Percentiles rank a stretch among this genome's conserved stretches.
Evolutionary conservation across 2,329 filamentous ascomycete species (phyloP).

Genomic region (Cercospora janseana): DNA sequence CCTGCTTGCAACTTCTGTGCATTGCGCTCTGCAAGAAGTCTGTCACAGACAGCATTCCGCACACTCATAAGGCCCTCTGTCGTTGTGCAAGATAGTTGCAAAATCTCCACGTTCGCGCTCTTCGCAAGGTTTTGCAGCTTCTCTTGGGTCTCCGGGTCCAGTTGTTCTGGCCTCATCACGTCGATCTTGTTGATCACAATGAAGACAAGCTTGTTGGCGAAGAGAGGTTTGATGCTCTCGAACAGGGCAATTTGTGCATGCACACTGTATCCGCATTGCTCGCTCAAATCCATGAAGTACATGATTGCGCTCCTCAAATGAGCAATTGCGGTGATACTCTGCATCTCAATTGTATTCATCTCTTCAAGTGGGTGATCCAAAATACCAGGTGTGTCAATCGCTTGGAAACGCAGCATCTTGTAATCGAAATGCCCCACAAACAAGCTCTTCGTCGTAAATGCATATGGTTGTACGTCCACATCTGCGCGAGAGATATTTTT

Average conservation of each 20-base stretch:
- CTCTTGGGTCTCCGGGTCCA: slow-evolving; percentile 73
- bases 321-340: slow-evolving; percentile 95
- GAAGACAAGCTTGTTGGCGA: slow-evolving; percentile 96
- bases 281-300: slow-evolving; percentile 97
- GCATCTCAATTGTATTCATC: slow-evolving; percentile 99
- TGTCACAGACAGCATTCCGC: slow-evolving; percentile 91
- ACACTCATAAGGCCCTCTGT: slow-evolving; percentile 91
- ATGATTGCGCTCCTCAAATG: slow-evolving; percentile 92
- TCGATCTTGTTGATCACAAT: slow-evolving; percentile 99
- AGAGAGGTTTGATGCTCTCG: slow-evolving; percentile 93
- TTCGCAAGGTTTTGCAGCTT: slow-evolving; percentile 78
- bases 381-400: slow-evolving; percentile 98
- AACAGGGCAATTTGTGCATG: slow-evolving; percentile 91
- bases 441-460: slow-evolving; percentile 95
- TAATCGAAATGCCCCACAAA: slow-evolving; percentile 98
- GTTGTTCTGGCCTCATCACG: slow-evolving; percentile 79
- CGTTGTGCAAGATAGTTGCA: slow-evolving; percentile 92
- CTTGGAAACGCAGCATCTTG: slow-evolving; percentile 86
- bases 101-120: slow-evolving; percentile 83
- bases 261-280: slow-evolving; percentile 94
- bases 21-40: slow-evolving; percentile 87
- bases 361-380: slow-evolving; percentile 95
- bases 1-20: slow-evolving; percentile 91
- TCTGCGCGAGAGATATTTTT: slow-evolving; percentile 89
- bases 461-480: slow-evolving; percentile 95